Conservation (phyloP, 345 rosid genomes). For the Triadica sebifera region DNA sequence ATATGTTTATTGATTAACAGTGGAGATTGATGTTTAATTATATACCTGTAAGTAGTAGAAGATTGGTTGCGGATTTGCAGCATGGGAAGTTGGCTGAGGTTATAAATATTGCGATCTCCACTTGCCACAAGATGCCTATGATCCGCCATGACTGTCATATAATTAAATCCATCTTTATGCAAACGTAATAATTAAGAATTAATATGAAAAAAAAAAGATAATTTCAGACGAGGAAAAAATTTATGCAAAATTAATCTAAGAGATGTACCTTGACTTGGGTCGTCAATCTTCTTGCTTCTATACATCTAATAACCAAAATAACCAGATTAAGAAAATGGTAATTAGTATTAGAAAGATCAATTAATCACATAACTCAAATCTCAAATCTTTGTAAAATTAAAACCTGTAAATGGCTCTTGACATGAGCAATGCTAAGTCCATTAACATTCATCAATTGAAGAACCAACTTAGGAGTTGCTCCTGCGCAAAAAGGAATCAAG, state of each 20-base stretch:
- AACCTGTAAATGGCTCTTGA: slow-evolving; percentile 38
- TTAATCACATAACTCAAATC: too few species aligned
- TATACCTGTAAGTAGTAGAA: slow-evolving; percentile 52
- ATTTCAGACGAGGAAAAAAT: background rate
- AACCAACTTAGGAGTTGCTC: slow-evolving; percentile 36
- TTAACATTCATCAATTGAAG: slow-evolving; percentile 35
- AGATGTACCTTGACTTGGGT: slow-evolving; percentile 24
- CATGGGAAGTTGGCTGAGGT: slow-evolving; percentile 79
- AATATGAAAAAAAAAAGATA: background rate
- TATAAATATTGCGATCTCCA: slow-evolving; percentile 68
- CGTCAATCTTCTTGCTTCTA: slow-evolving; percentile 35
- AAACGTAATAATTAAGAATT: slow-evolving; percentile 4
- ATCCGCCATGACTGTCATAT: slow-evolving; percentile 49
- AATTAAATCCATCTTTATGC: background rate
- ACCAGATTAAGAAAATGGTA: background rate
- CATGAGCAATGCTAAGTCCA: slow-evolving; percentile 40
- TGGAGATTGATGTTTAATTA: background rate
- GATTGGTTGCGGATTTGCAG: slow-evolving; percentile 45
- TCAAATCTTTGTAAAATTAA: too few species aligned
- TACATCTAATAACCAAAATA: slow-evolving; percentile 19
- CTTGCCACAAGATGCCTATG: slow-evolving; percentile 57
- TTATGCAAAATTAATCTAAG: background rate
- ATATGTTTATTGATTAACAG: background rate
- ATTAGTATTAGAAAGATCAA: background rate
- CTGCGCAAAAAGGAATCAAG: slow-evolving; percentile 6